Evolutionary conservation across 1,284 basidiomycete species (phyloP), one percentile per base, ranked within the genome.

Genomic region (Trametes polyzona): DNA sequence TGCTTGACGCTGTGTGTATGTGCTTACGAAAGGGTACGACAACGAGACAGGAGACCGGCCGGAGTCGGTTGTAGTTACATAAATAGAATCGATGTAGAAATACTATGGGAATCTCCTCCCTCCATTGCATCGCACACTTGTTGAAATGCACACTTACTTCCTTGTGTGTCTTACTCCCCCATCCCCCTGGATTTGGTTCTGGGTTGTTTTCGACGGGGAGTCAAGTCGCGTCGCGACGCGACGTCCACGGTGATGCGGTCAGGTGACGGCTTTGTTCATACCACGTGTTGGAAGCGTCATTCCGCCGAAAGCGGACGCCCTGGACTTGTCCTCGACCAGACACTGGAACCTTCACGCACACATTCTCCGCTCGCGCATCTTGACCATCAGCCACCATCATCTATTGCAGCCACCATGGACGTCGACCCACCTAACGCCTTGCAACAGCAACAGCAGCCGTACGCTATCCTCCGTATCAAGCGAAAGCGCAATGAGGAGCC

Each of bases 401-500:
- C 46, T 16, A n/a, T n/a, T n/a, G 12, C 33, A 3, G 0, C 14
- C 14, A 41, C 6, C 35, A 63, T 63, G 62, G 58, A 63, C 2
- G 58, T 64, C 11, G 62, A 63, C 41, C 57, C 59, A 1, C 63
- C 55, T 2, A 41, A 47, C 1, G 33, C 55, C 6, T 33, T 52
- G 1, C 53, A n/a, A n/a, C n/a, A 58, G 41, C 57, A 41, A n/a
- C 64, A 62, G 43, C 78, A 80, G 36, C 71, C 83, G 2, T 87
- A 82, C 65, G 88, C 89, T 0, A 86, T 92, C 62, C 70, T 92
- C 27, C 83, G 90, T 40, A 90, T 92, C 71, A 92, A 92, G 69
- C 79, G 89, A 26, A 92, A 91, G 67, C 78, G 90, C 30, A 87
- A 82, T 40, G 90, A 92, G 64, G 90, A 90, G 67, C 88, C 89